Conservation (phyloP, 371 early-diverging fungal genomes). For the Mucor piriformis region DNA sequence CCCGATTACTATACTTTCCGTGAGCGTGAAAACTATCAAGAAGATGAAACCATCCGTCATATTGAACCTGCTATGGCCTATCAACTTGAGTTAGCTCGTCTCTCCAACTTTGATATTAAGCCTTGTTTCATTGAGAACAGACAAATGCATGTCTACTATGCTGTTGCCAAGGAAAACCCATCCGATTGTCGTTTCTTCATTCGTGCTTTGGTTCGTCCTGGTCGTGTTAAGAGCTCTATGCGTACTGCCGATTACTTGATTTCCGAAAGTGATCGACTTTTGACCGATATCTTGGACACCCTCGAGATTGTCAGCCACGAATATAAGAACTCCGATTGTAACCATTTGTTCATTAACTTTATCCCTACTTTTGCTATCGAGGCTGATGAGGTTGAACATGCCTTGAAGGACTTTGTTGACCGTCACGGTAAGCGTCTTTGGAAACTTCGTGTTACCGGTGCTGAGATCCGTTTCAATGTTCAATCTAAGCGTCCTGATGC, state of each 20-base stretch:
- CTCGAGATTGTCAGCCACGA: constrained; percentile 88
- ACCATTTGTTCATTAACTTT: constrained; percentile 97
- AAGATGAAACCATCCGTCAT: constrained; percentile 95
- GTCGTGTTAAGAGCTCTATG: constrained; percentile 74
- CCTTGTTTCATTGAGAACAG: constrained; percentile 93
- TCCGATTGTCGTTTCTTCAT: constrained; percentile 96
- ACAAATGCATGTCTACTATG: constrained; percentile 95
- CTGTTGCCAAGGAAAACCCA: constrained; percentile 91
- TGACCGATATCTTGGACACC: constrained; percentile 92
- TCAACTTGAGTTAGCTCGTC: constrained; percentile 91
- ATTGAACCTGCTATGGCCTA: constrained; percentile 98
- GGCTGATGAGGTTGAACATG: constrained; percentile 80
- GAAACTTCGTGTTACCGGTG: constrained; percentile 92
- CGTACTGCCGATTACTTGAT: constrained; percentile 92
- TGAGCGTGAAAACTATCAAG: constrained; percentile 80
- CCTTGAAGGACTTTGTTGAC: constrained; percentile 87
- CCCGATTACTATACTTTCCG: constrained; percentile 97
- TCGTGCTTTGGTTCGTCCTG: constrained; percentile 95
- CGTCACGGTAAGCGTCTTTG: constrained; percentile 95
- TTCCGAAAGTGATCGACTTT: constrained; percentile 89
- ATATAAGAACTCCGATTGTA: constrained; percentile 95
- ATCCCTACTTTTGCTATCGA: constrained; percentile 94
- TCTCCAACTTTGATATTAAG: constrained; percentile 94
- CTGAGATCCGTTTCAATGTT: constrained; percentile 93
- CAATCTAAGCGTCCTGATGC: constrained; percentile 67